Evolutionary conservation across 768 basidiomycete species (phyloP).

Genomic region (Macrocybe gigantea): DNA sequence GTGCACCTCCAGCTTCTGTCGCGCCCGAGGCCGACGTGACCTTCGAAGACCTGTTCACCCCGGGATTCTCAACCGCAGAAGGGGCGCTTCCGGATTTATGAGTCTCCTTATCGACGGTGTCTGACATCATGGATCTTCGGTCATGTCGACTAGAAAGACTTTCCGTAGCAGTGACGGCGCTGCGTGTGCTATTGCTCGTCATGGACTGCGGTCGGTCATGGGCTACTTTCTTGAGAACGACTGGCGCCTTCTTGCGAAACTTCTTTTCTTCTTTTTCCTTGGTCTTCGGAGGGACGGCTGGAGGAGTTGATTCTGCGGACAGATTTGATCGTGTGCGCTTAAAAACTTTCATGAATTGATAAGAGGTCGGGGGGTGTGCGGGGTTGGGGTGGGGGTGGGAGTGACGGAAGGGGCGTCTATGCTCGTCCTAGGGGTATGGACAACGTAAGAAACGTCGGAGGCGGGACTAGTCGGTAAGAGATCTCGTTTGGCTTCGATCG

Average conservation of each 20-base stretch:
- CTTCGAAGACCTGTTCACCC: constrained; percentile 23
- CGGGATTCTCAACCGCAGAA: constrained; percentile 7
- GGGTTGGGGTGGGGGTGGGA: constrained; percentile 20
- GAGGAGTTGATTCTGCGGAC: constrained; percentile 32
- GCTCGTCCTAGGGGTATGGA: constrained; percentile 42
- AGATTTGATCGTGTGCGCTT: constrained; percentile 60
- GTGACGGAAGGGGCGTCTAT: constrained; percentile 33
- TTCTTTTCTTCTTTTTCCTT: constrained; percentile 6
- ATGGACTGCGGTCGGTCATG: constrained; percentile 47
- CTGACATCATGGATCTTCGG: constrained; percentile 5
- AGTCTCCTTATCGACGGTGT: constrained; percentile 5
- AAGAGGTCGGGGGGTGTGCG: constrained; percentile 48
- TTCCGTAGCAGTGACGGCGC: constrained; percentile 33
- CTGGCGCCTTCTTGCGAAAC: constrained; percentile 5
- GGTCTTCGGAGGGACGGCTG: constrained; percentile 18
- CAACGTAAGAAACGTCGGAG: constrained; percentile 52
- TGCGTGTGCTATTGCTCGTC: constrained; percentile 51
- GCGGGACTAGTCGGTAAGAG: constrained; percentile 38
- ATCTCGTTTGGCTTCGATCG: constrained; percentile 39
- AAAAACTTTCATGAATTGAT: constrained; percentile 61
- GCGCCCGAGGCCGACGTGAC: constrained; percentile 18
- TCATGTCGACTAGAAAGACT: constrained; percentile 19
- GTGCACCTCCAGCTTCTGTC: not conserved
- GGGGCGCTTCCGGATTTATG: constrained; percentile 7
- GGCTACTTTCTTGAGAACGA: constrained; percentile 3